A percentile compares a stretch with the other conserved stretches of the same genome.
Conservation (phyloP, 2,329 filamentous ascomycete species). For the Tetracladium maxilliforme region DNA sequence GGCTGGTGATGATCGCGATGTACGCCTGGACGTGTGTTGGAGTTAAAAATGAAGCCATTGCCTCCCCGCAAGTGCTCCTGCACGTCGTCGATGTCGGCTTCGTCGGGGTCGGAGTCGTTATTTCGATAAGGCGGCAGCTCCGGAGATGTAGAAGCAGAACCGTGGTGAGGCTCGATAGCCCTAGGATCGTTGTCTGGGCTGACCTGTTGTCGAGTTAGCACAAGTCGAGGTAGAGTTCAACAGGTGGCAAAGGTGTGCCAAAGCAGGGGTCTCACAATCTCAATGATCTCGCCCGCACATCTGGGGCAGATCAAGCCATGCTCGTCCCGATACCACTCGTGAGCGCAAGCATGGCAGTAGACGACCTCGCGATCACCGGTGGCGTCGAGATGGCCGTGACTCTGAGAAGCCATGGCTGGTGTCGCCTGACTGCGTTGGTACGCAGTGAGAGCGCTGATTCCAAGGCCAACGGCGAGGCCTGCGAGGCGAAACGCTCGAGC, state of each 20-base stretch:
- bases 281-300: conserved; percentile 68
- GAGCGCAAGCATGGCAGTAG: conserved; percentile 68
- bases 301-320: conserved; percentile 56
- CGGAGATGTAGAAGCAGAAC: conserved; percentile 7
- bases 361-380: conserved; percentile 52
- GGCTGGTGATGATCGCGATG: too few relatives aligned
- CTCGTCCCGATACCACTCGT: conserved; percentile 69
- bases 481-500: conserved; percentile 35
- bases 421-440: conserved; percentile 30
- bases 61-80: too few relatives aligned
- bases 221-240: conserved; percentile 4
- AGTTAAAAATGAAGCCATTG: conserved; percentile 24
- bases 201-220: conserved; percentile 26
- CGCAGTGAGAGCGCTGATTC: conserved; percentile 39
- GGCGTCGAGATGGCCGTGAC: conserved; percentile 30
- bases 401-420: conserved; percentile 18
- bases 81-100: conserved; percentile 44
- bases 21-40: conserved; percentile 16
- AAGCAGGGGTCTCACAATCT: conserved; percentile 51
- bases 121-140: not conserved
- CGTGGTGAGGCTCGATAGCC: conserved; percentile 15
- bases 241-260: conserved; percentile 5
- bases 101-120: conserved; percentile 35
- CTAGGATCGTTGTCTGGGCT: conserved; percentile 48
- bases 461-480: conserved; percentile 42